Conservation (phyloP, 1,139 yeast genomes). For the Sugiyamaella paludigena region DNA sequence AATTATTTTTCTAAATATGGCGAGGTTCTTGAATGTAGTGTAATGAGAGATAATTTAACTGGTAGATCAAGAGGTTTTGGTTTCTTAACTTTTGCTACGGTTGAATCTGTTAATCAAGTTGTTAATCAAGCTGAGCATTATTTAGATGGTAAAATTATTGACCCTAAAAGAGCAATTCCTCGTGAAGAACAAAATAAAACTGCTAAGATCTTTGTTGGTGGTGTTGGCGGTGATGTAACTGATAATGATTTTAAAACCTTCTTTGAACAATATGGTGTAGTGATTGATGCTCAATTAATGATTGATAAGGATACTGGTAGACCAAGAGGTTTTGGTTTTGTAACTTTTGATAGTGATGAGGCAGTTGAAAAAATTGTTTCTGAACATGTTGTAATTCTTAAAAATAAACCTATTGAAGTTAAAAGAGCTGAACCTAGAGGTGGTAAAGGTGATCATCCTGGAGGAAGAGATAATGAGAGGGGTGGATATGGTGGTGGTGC, state of each 20-base stretch:
- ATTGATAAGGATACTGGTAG: conserved; percentile 97
- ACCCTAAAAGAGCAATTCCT: conserved; percentile 97
- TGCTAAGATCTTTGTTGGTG: conserved; percentile 97
- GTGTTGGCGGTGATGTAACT: conserved; percentile 92
- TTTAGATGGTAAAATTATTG: conserved; percentile 94
- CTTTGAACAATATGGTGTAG: conserved; percentile 87
- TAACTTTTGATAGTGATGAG: conserved; percentile 91
- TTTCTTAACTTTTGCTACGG: conserved; percentile 80
- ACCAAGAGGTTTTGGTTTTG: conserved; percentile 97
- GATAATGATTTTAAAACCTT: conserved; percentile 87
- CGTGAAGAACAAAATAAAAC: conserved; percentile 97
- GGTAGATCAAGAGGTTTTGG: conserved; percentile 98
- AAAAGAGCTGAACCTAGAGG: conserved; percentile 95
- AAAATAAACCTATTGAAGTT: conserved; percentile 91
- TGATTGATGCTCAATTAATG: conserved; percentile 96
- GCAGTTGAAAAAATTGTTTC: conserved; percentile 92
- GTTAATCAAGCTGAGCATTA: conserved; percentile 77
- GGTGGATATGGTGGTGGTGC: conserved; percentile 12
- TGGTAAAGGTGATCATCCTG: conserved; percentile 11
- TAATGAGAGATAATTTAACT: conserved; percentile 87
- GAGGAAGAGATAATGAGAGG: conserved; percentile 1
- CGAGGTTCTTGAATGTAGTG: conserved; percentile 82
- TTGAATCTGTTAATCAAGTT: conserved; percentile 83
- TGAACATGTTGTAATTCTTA: conserved; percentile 75
- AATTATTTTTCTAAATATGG: conserved; percentile 89